A percentile compares a stretch with the other conserved stretches of the same genome.
phyloP scores from a whole-genome alignment of 228 moss, liverwort and hornwort genomes.

The Sphagnum fallax region DNA sequence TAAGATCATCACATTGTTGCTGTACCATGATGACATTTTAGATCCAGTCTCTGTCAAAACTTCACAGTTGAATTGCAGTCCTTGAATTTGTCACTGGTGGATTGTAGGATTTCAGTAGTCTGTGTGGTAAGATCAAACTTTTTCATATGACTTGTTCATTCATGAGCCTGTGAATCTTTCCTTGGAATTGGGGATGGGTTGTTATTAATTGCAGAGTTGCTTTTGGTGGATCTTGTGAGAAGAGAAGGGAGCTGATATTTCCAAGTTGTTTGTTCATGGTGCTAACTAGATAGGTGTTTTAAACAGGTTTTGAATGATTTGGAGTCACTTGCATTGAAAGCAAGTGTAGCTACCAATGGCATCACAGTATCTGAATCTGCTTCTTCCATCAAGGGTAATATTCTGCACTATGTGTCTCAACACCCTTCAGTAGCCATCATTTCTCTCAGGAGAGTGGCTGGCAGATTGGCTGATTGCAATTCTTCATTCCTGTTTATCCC shows the following conservation, averaged over 20 bases:
- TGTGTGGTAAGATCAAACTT: too few relatives aligned
- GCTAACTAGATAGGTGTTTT: not conserved
- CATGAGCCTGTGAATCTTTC: too few relatives aligned
- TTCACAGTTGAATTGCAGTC: too few relatives aligned
- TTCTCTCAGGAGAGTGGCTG: not conserved
- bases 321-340: slow-evolving; percentile 34
- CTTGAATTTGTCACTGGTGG: too few relatives aligned
- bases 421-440: not conserved
- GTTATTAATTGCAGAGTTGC: too few relatives aligned
- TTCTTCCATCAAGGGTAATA: not conserved
- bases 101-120: too few relatives aligned
- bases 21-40: too few relatives aligned
- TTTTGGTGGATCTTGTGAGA: too few relatives aligned
- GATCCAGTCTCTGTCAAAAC: too few relatives aligned
- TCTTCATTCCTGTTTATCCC: not conserved
- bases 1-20: too few relatives aligned
- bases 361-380: slow-evolving; percentile 8
- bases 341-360: slow-evolving; percentile 36
- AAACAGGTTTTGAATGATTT: slow-evolving; percentile 49
- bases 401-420: not conserved
- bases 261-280: slow-evolving; percentile 1
- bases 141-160: too few relatives aligned
- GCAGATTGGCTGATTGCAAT: not conserved
- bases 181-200: too few relatives aligned
- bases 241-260: not conserved